Conservation (phyloP, 2,329 filamentous ascomycete genomes). For the Purpureocillium lavendulum region DNA sequence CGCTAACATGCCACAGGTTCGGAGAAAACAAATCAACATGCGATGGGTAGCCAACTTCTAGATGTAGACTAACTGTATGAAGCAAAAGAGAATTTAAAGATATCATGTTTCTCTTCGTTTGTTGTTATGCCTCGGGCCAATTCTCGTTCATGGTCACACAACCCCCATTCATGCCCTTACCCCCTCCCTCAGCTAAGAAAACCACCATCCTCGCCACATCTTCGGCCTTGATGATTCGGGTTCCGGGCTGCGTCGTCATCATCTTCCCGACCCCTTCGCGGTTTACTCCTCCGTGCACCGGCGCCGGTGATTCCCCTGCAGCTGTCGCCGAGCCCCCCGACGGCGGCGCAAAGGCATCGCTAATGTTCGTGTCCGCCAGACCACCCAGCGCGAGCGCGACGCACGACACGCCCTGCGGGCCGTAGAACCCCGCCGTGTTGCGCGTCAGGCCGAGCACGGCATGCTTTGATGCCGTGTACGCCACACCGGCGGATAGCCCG, state of each 20-base stretch:
- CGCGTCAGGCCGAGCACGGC: constrained; percentile 45
- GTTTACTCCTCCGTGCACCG: constrained; percentile 22
- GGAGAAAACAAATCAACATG: constrained; percentile 60
- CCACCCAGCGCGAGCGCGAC: constrained; percentile 40
- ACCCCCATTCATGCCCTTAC: constrained; percentile 23
- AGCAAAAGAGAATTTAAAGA: constrained; percentile 1
- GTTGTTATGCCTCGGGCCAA: constrained; percentile 23
- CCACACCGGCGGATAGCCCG: constrained; percentile 32
- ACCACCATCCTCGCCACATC: constrained; percentile 30
- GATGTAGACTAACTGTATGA: too few relatives aligned
- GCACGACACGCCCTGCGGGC: constrained; percentile 41
- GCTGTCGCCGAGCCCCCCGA: too few relatives aligned
- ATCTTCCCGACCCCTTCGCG: constrained; percentile 20
- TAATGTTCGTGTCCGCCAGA: constrained; percentile 49
- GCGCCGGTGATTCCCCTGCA: too few relatives aligned
- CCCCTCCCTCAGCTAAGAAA: constrained; percentile 23
- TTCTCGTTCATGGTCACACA: constrained; percentile 25
- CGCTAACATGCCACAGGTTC: constrained; percentile 36
- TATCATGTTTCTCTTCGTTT: not conserved
- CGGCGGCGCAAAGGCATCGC: constrained; percentile 33
- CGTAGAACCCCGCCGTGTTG: constrained; percentile 50
- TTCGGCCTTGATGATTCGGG: constrained; percentile 19
- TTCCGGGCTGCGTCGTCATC: constrained; percentile 17
- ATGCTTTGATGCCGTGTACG: constrained; percentile 47
- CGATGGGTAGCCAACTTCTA: constrained; percentile 43